Percentiles rank a stretch among this genome's conserved stretches.
phyloP scores from a whole-genome alignment of 768 basidiomycete species.

The Mycena olivaceomarginata region DNA sequence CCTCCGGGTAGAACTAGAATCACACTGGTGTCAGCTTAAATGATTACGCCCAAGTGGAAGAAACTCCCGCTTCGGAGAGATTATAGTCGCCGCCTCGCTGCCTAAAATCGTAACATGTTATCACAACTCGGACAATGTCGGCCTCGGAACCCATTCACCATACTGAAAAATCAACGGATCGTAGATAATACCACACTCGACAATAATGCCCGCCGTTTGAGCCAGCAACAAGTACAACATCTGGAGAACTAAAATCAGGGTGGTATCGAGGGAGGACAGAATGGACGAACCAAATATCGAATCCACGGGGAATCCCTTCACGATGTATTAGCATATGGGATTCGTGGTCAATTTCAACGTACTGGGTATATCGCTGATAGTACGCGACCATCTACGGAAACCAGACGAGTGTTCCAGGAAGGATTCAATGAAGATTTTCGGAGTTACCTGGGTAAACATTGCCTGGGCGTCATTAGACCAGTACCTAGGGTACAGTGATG shows the following conservation, averaged over 20 bases:
- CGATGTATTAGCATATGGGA: not conserved
- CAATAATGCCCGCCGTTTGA: constrained; percentile 25
- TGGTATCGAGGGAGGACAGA: not conserved
- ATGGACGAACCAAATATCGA: constrained; percentile 12
- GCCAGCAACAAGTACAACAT: constrained; percentile 37
- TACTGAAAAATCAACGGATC: constrained; percentile 30
- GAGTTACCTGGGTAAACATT: constrained; percentile 16
- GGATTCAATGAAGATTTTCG: not conserved
- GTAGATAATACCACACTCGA: constrained; percentile 35
- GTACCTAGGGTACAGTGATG: not conserved
- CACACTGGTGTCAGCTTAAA: not conserved
- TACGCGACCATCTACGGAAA: constrained; percentile 17
- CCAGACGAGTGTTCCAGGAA: not conserved
- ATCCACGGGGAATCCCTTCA: constrained; percentile 25
- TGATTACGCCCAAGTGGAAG: not conserved
- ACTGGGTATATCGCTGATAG: constrained; percentile 16
- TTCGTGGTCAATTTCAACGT: not conserved
- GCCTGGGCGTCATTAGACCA: not conserved
- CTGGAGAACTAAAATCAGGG: constrained; percentile 5
- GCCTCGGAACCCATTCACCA: not conserved
- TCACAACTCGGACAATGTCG: too few species aligned
- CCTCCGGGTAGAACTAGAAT: constrained; percentile 27
- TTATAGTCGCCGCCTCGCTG: not conserved
- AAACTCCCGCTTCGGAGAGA: constrained; percentile 20
- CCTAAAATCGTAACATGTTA: constrained; percentile 7